Evolutionary conservation across 306 rosid genomes (phyloP), one percentile per base, ranked within the genome.

Genomic region (Lablab purpureus): DNA sequence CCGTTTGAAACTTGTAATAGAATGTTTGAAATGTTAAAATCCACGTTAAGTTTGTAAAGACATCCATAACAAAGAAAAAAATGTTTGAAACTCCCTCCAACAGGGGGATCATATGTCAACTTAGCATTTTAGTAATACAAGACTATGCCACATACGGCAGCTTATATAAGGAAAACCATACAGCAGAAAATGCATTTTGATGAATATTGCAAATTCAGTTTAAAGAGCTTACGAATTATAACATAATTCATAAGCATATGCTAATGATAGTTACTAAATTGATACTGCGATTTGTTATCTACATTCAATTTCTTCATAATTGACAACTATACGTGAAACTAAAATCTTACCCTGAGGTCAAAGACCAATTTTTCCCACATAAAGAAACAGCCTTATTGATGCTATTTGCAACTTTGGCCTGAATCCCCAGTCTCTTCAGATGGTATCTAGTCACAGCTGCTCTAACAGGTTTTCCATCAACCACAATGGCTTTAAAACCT

Each of bases 371-470:
- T 83, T 87, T 87, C 60, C 89, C 87, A 60, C 87, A 89, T 67
- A 86, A 87, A 40, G 93, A 80, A 79, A 82, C 80, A 18, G 90
- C 97, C 79, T 64, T 74, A 30, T 89, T 87, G 81, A 95, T 80
- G 87, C 81, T 79, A 74, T 82, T 85, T 54, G 90, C 92, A 51
- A 80, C 87, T 67, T 91, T 90, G 46, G 89, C 97, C 49, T 80
- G 47, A 62, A 96, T 91, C 22, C 99, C 99, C 22, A 96, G 94
- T 86, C 99, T 91, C 89, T 88, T 93, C 81, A 96, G 79, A 89
- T 96, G 98, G 87, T 93, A 96, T 69, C 80, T 84, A 6, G 98
- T 93, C 69, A 96, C 96, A 50, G 99, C 90, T 79, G 99, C 98
- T 90, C 99, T 91, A 75, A 96, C 98, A 65, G 92, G 97, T 71